Evolutionary conservation across 306 rosid species (phyloP), one percentile per base, ranked within the genome.

Genomic region (Oxytropis ochrocephala): DNA sequence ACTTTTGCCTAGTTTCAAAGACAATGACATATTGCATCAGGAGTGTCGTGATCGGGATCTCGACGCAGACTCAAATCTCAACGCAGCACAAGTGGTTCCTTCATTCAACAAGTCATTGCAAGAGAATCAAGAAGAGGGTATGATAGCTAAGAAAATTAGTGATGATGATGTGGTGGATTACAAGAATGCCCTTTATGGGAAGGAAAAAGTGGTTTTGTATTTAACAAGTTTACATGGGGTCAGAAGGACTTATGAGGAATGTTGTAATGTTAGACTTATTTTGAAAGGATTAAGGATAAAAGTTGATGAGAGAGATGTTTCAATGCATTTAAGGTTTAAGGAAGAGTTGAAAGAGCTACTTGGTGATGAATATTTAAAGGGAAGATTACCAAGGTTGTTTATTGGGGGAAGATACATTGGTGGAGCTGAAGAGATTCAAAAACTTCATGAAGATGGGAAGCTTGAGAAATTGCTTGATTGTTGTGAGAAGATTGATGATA

Each of bases 321-420:
- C 95, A 7, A 91, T 94, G 99, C 97, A 94, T 86, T 84, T 86
- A 0, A 95, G 88, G 66, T 94, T 91, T 72, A 91, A 80, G 72
- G 96, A 91, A 60, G 97, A 94, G 83, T 82, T 94, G 0, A 94
- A 75, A 21, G 90, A 87, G 79, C 80, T 85, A 12, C 17, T 83
- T 8, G 76, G 75, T 50, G 83, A 81, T 21, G 85, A 75, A 21
- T 64, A 63, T 24, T 56, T 10, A 39, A 83, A 74, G 24, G 87
- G 85, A 43, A 82, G 88, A 10, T 82, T 94, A 81, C 99, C 99
- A 1, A 86, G 74, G 41, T 95, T 91, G 66, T 94, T 94, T 62
- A 11, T 94, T 11, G 97, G 88, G 29, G 76, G 77, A 8, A 85
- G 73, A 46, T 84, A 67, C 84, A 65, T 94, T 63, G 99, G 99